Base-by-base conservation (phyloP, 2,329 filamentous ascomycete species). In the Hypomyces perniciosus region DNA sequence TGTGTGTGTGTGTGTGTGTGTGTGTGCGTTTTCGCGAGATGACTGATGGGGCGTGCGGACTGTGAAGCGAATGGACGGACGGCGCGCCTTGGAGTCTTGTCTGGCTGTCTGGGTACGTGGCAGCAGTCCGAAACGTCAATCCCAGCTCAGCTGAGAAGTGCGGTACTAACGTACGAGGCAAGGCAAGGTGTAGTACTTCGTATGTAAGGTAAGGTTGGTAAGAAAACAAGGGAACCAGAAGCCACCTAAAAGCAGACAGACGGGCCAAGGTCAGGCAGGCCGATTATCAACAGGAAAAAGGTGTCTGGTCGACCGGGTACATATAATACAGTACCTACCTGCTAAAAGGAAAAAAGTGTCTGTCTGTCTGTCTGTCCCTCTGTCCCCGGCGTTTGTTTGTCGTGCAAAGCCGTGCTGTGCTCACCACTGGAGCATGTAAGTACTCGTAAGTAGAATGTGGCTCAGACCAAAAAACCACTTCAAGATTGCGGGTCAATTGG, bases 141-240 rank as follows among this genome's bases (percentile, higher is more conserved):
- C 50, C 50, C 50, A 49, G 46, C 41, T 46, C 50, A 52, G 50
- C 50, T 52, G 50, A 46, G 42, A 52, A 33, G 44, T 13, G 42
- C 37, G 27, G 43, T 34, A 20, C 9, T 9, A 20, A 41, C 6
- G 35, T 13, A 10, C 10, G 12, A 41, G 20, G 39, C 20, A 26
- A n/a, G 39, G 20, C 20, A 26, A 41, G 35, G 12, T 13, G 35
- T n/a, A n/a, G 35, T 38, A 38, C 20, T 10, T 38, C 12, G 8
- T 10, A 13, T n/a, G 39, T 41, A 41, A 26, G 20, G 41, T 31
- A 20, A 35, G 20, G 40, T 44, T 39, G 38, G 48, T 37, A 41
- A 44, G 38, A 51, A 43, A 39, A 35, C 34, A 39, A 29, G 40
- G 26, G 28, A 38, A 26, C 38, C 30, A 26, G 30, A 33, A 46